Base-by-base conservation (phyloP, 257 asterid species). In the Cynanchum wilfordii region DNA sequence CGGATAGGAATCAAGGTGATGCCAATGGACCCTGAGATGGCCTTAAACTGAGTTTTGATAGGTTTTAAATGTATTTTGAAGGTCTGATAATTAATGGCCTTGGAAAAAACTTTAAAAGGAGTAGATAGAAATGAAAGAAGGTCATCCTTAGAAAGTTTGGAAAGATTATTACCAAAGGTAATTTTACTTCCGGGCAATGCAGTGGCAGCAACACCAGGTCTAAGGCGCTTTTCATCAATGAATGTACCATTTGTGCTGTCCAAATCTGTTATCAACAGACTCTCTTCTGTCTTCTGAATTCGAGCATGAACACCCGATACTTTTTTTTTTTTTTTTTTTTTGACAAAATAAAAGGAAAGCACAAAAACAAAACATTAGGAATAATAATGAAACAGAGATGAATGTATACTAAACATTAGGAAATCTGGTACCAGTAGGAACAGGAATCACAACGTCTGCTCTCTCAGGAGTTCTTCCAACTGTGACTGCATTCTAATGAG, bases 161-260 rank as follows among this genome's bases (percentile, higher is more conserved):
- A 59, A n/a, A 62, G 0, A 33, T 33, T 36, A n/a, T n/a, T 91
- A 91, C 97, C 97, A 72, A 91, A 91, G 69, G 87, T 81, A 55
- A 91, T 77, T 73, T 81, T 87, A 81, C 79, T 89, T 79, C 98
- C 96, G 38, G 98, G 89, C 11, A 79, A 70, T 69, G 96, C 98
- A 73, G 86, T 71, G 36, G 81, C 82, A 56, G 83, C 85, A 56
- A 89, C 87, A 57, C 98, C 97, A 30, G 97, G 97, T 64, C 66
- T 81, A 38, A 93, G 93, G 67, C 97, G 81, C 55, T 70, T 89
- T 70, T 87, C 96, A 24, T 77, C 95, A 1, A 93, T 81, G 82
- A 85, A 93, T 19, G 98, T 93, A 29, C 98, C 96, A 30, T 93
- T 93, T 45, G 98, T 93, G 95, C 97, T 89, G 81, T 93, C 93